Evolutionary conservation across 2,329 filamentous ascomycete species (phyloP).

Genomic region (Cercospora zeae-maydis): DNA sequence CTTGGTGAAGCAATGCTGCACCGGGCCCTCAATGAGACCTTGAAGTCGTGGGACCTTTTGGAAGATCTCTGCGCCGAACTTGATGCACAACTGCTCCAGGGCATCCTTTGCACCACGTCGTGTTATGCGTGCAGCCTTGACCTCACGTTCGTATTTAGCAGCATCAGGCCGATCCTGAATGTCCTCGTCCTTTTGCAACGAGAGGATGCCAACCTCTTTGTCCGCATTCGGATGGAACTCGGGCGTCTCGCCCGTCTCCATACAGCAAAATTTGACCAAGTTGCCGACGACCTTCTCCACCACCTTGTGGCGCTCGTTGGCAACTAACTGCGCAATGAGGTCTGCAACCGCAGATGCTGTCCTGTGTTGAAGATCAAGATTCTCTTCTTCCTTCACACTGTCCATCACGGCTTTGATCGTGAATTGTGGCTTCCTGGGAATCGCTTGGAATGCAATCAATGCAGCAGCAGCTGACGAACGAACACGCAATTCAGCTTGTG

Average conservation of each 20-base stretch:
- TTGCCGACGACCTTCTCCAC: constrained; percentile 96
- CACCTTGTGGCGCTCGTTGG: constrained; percentile 72
- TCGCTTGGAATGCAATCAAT: constrained; percentile 76
- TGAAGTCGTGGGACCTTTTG: constrained; percentile 79
- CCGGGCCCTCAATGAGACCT: constrained; percentile 74
- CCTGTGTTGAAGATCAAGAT: constrained; percentile 77
- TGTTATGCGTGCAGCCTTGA: constrained; percentile 83
- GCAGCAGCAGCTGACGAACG: constrained; percentile 82
- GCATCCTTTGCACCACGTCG: constrained; percentile 91
- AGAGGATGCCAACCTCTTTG: constrained; percentile 78
- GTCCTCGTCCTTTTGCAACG: constrained; percentile 95
- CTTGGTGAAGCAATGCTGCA: constrained; percentile 68
- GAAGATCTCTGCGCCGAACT: constrained; percentile 74
- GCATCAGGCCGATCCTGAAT: constrained; percentile 88
- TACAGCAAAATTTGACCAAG: constrained; percentile 93
- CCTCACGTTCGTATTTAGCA: constrained; percentile 83
- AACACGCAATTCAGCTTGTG: constrained; percentile 78
- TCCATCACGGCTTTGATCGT: constrained; percentile 99
- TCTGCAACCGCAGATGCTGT: constrained; percentile 80
- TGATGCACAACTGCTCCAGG: constrained; percentile 77
- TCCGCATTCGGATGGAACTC: constrained; percentile 82
- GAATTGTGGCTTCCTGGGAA: constrained; percentile 89
- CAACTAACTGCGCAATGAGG: constrained; percentile 81
- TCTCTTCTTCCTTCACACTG: constrained; percentile 93
- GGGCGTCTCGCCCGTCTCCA: constrained; percentile 95